Evolutionary conservation across 1,284 basidiomycete species (phyloP).

Genomic region (Omphalotus olearius): DNA sequence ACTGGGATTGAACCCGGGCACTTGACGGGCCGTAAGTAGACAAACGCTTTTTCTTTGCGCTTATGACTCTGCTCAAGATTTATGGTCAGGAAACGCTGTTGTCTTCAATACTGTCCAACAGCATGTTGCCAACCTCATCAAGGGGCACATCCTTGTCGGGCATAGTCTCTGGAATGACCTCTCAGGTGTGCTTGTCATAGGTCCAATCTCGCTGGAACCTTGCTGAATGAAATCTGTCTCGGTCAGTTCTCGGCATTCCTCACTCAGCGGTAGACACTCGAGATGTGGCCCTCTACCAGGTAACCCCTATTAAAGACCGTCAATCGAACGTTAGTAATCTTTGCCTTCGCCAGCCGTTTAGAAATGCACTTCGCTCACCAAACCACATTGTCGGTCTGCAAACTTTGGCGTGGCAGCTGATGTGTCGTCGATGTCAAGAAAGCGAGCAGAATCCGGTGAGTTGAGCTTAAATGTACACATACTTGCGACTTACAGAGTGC

Average conservation of each 20-base stretch:
- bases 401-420: constrained; percentile 75
- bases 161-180: constrained; percentile 77
- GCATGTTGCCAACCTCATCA: constrained; percentile 56
- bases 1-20: constrained; percentile 64
- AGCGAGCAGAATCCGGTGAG: constrained; percentile 65
- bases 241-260: constrained; percentile 71
- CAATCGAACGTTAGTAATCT: neutral
- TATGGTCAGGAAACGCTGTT: constrained; percentile 38
- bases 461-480: constrained; percentile 12
- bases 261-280: constrained; percentile 77
- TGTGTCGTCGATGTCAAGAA: constrained; percentile 71
- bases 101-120: constrained; percentile 61
- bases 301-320: constrained; percentile 18
- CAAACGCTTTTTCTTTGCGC: constrained; percentile 6
- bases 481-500: neutral
- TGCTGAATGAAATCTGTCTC: constrained; percentile 13
- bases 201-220: constrained; percentile 10
- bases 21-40: constrained; percentile 47
- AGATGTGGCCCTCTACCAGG: constrained; percentile 74
- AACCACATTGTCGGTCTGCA: constrained; percentile 67
- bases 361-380: constrained; percentile 59
- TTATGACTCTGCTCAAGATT: constrained; percentile 3
- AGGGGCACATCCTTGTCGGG: constrained; percentile 66
- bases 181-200: constrained; percentile 44
- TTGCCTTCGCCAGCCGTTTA: constrained; percentile 47